Conservation (phyloP, 371 early-diverging fungal species). For the Mortierella sp. region DNA sequence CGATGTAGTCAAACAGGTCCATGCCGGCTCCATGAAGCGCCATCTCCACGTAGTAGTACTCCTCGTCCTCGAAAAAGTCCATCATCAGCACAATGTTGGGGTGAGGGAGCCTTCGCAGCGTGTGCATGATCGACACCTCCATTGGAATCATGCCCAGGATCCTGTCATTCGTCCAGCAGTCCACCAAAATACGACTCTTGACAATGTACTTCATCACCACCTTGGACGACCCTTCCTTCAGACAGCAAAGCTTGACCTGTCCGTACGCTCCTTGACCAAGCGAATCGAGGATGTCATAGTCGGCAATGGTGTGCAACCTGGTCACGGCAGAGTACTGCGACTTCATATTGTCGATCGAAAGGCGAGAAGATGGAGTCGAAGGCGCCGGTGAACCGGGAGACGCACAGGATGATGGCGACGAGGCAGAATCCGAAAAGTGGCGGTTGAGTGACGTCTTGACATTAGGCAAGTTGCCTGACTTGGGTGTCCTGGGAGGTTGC, state of each 20-base stretch:
- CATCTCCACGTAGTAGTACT: slow-evolving; percentile 81
- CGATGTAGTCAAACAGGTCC: slow-evolving; percentile 85
- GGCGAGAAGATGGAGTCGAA: slow-evolving; percentile 38
- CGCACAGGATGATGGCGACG: slow-evolving; percentile 42
- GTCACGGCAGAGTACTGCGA: slow-evolving; percentile 62
- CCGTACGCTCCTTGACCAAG: slow-evolving; percentile 86
- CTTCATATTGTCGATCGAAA: slow-evolving; percentile 49
- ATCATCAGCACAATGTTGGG: slow-evolving; percentile 74
- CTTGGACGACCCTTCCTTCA: slow-evolving; percentile 60
- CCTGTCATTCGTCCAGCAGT: slow-evolving; percentile 80
- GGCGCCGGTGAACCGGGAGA: slow-evolving; percentile 48
- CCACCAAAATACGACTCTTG: slow-evolving; percentile 79
- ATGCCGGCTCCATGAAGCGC: slow-evolving; percentile 73
- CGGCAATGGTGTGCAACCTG: slow-evolving; percentile 63
- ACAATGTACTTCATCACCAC: slow-evolving; percentile 86
- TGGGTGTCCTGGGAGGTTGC: slow-evolving; percentile 25
- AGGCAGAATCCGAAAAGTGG: slow-evolving; percentile 33
- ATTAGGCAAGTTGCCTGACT: slow-evolving; percentile 29
- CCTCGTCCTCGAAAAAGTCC: slow-evolving; percentile 78
- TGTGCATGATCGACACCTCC: slow-evolving; percentile 80
- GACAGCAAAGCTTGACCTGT: slow-evolving; percentile 65
- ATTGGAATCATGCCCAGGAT: slow-evolving; percentile 76
- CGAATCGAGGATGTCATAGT: slow-evolving; percentile 72
- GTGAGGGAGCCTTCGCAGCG: slow-evolving; percentile 71
- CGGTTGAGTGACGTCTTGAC: slow-evolving; percentile 48